A percentile compares a stretch with the other conserved stretches of the same genome.
phyloP scores from a whole-genome alignment of 1,284 basidiomycete species.

The Farysia itapuensis region DNA sequence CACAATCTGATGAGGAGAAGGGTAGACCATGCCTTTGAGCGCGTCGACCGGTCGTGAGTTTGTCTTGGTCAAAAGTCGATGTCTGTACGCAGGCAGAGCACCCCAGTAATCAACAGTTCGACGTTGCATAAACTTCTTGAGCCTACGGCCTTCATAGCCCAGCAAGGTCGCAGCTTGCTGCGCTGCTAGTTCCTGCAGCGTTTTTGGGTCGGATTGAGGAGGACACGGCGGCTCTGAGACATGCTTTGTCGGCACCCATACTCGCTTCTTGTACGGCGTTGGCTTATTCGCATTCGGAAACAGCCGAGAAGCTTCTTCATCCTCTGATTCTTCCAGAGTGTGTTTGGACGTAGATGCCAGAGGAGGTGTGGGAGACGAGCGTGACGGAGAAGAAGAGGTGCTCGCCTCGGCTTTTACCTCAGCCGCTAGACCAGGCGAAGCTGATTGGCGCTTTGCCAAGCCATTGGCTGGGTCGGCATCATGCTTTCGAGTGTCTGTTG shows the following conservation, averaged over 20 bases:
- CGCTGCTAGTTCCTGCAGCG: slow-evolving; percentile 75
- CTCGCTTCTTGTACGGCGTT: slow-evolving; percentile 19
- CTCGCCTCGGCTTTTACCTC: neutral
- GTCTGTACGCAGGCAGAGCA: slow-evolving; percentile 75
- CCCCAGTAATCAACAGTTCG: slow-evolving; percentile 93
- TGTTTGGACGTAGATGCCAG: slow-evolving; percentile 23
- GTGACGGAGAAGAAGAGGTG: neutral
- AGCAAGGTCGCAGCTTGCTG: slow-evolving; percentile 61
- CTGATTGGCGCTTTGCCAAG: no score
- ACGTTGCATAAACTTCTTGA: slow-evolving; percentile 87
- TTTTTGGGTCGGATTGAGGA: slow-evolving; percentile 71
- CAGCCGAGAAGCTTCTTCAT: slow-evolving; percentile 1
- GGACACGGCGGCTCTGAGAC: slow-evolving; percentile 68
- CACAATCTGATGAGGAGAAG: slow-evolving; percentile 42
- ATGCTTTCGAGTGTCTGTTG: neutral
- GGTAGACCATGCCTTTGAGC: slow-evolving; percentile 23
- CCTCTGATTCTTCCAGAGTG: slow-evolving; percentile 21
- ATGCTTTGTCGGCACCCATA: slow-evolving; percentile 51
- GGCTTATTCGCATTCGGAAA: slow-evolving; percentile 3
- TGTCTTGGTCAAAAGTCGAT: slow-evolving; percentile 3
- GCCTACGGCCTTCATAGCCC: slow-evolving; percentile 68
- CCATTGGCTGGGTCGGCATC: no score
- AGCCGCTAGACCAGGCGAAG: no score
- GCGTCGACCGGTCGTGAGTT: slow-evolving; percentile 5
- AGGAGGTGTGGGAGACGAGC: neutral